A percentile compares a stretch with the other conserved stretches of the same genome.
These are phyloP conservation scores for Gossypium schwendimanii DNA, from an alignment of 441 rosid species.

Conservation along the genomic window DNA sequence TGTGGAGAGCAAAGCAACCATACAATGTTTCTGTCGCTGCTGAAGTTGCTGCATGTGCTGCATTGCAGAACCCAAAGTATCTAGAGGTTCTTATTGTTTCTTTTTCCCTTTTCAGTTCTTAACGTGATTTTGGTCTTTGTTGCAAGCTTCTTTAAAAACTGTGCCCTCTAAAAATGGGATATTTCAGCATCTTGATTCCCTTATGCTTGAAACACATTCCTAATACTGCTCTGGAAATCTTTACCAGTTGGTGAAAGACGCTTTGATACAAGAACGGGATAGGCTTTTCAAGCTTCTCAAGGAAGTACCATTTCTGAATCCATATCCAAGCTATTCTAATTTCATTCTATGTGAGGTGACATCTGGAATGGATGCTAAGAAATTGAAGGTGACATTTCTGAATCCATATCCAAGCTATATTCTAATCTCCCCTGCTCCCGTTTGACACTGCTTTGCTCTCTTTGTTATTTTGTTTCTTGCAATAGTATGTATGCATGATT, in stretches of 20 bases:
- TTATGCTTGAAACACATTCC: neutral
- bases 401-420: no score
- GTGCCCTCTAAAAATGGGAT: neutral
- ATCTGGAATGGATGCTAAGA: slow-evolving; percentile 77
- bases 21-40: slow-evolving; percentile 96
- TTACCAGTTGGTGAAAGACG: slow-evolving; percentile 61
- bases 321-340: slow-evolving; percentile 77
- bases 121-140: neutral
- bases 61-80: slow-evolving; percentile 66
- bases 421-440: neutral
- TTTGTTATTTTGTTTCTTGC: neutral
- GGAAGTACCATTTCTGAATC: slow-evolving; percentile 71
- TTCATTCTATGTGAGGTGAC: slow-evolving; percentile 82
- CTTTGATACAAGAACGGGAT: slow-evolving; percentile 59
- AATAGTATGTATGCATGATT: neutral
- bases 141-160: neutral
- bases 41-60: slow-evolving; percentile 92
- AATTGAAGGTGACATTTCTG: slow-evolving; percentile 42
- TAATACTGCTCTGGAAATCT: slow-evolving; percentile 13
- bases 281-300: slow-evolving; percentile 62
- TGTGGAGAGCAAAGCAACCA: slow-evolving; percentile 93
- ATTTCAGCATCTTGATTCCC: neutral
- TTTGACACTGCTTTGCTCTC: neutral
- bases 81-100: slow-evolving; percentile 38
- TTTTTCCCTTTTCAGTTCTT: neutral